phyloP scores from a whole-genome alignment of 73 alveolate genomes.

The Symbiodinium natans region DNA sequence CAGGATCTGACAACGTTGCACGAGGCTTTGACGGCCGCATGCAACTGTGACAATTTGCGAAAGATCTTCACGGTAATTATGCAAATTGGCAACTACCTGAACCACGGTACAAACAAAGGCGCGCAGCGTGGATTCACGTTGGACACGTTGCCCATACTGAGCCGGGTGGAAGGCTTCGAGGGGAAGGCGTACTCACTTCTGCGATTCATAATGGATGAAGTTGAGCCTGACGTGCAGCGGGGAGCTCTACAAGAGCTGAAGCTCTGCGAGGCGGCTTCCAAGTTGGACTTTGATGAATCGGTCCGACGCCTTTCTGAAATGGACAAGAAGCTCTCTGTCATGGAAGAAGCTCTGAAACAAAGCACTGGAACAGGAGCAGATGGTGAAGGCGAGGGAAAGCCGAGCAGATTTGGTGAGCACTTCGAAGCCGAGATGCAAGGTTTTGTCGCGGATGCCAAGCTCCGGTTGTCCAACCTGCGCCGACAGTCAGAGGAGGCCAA shows the following conservation, averaged over 20 bases:
- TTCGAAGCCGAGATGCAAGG: conserved; percentile 13
- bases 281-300: conserved; percentile 68
- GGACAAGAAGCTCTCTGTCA: conserved; percentile 25
- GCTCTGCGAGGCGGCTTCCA: conserved; percentile 66
- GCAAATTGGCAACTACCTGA: conserved; percentile 89
- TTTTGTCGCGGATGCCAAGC: conserved; percentile 23
- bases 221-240: conserved; percentile 40
- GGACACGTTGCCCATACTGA: conserved; percentile 75
- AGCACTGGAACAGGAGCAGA: not conserved
- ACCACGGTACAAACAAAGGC: conserved; percentile 78
- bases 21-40: conserved; percentile 7
- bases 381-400: conserved; percentile 3
- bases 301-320: conserved; percentile 52
- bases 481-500: conserved; percentile 50
- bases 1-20: conserved; percentile 30
- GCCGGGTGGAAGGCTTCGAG: conserved; percentile 65
- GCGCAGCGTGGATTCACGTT: conserved; percentile 77
- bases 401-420: not conserved
- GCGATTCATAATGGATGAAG: conserved; percentile 64
- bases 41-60: conserved; percentile 25
- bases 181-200: conserved; percentile 59
- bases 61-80: conserved; percentile 38
- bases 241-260: conserved; percentile 67
- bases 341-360: conserved; percentile 1
- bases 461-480: conserved; percentile 16